Evolutionary conservation across 257 asterid genomes (phyloP).

Genomic region (Anisodus tanguticus): DNA sequence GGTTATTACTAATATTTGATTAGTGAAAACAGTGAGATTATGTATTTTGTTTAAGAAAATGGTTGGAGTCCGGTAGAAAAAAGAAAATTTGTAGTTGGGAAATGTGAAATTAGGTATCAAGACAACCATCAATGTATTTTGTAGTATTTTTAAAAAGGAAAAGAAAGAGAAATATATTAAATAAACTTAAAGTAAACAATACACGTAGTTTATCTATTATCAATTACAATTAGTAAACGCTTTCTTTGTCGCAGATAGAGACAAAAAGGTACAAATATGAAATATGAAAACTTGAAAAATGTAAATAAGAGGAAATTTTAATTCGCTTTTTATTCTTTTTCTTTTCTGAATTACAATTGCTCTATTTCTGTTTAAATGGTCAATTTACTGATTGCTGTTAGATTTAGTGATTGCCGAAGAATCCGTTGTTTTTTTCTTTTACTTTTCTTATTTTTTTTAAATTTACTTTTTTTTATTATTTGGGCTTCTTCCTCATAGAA

Average conservation of each 20-base stretch:
- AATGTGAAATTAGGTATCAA: conserved; percentile 92
- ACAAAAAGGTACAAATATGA: neutral
- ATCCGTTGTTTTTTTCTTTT: no score
- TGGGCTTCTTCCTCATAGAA: no score
- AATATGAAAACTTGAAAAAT: neutral
- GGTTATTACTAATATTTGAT: conserved; percentile 52
- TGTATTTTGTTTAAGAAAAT: conserved; percentile 84
- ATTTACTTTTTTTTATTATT: no score
- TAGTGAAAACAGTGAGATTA: conserved; percentile 57
- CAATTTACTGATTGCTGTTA: no score
- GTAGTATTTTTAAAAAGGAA: conserved; percentile 28
- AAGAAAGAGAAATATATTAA: neutral
- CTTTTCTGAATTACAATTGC: neutral
- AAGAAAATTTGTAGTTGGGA: conserved; percentile 69
- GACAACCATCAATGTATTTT: conserved; percentile 53
- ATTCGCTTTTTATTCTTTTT: neutral
- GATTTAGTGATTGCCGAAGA: no score
- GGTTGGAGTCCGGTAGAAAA: conserved; percentile 72
- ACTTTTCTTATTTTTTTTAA: no score
- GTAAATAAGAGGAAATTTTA: neutral
- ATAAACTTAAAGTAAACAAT: neutral
- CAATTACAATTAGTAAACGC: neutral
- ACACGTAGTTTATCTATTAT: neutral
- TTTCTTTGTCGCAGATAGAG: neutral
- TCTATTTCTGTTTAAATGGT: no score